Percentiles rank a stretch among this genome's conserved stretches.
phyloP scores from a whole-genome alignment of 352 stramenopile genomes.

The Pythium sukuiense region DNA sequence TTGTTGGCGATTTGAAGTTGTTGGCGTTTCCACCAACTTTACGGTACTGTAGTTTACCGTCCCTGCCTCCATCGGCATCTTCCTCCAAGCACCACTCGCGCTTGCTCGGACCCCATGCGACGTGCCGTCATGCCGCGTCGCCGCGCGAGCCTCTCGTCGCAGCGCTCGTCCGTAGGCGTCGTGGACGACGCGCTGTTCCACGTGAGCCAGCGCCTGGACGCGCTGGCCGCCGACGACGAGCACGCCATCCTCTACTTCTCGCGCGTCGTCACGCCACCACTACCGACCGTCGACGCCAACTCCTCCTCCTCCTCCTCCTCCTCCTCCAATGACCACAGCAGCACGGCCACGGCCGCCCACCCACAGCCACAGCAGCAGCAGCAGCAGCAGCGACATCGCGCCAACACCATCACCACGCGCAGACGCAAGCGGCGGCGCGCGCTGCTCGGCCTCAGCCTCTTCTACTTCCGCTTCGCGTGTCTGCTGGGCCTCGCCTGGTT shows the following conservation, averaged over 20 bases:
- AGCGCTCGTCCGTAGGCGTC: neutral
- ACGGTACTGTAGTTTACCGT: slow-evolving; percentile 1
- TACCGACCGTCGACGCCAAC: neutral
- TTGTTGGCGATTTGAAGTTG: neutral
- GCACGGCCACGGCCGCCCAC: slow-evolving; percentile 5
- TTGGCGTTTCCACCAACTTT: neutral
- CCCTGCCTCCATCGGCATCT: neutral
- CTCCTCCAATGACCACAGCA: neutral
- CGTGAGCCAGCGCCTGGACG: slow-evolving; percentile 29
- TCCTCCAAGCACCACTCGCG: neutral
- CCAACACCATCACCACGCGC: slow-evolving; percentile 14
- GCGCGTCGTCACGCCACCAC: slow-evolving; percentile 15
- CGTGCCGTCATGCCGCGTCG: slow-evolving; percentile 1
- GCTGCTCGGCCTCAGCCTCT: slow-evolving; percentile 18
- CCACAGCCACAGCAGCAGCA: neutral
- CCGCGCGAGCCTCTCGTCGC: slow-evolving; percentile 12
- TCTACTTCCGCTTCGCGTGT: slow-evolving; percentile 18
- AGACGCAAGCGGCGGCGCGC: slow-evolving; percentile 4
- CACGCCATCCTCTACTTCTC: slow-evolving; percentile 25
- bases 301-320: neutral
- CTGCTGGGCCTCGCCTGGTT: slow-evolving; percentile 16
- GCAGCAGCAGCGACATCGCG: neutral
- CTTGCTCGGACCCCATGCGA: neutral
- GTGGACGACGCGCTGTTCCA: slow-evolving; percentile 29
- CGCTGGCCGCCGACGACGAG: slow-evolving; percentile 29